Evolutionary conservation across 2,329 filamentous ascomycete species (phyloP).

Genomic region (Coniochaeta sp.): DNA sequence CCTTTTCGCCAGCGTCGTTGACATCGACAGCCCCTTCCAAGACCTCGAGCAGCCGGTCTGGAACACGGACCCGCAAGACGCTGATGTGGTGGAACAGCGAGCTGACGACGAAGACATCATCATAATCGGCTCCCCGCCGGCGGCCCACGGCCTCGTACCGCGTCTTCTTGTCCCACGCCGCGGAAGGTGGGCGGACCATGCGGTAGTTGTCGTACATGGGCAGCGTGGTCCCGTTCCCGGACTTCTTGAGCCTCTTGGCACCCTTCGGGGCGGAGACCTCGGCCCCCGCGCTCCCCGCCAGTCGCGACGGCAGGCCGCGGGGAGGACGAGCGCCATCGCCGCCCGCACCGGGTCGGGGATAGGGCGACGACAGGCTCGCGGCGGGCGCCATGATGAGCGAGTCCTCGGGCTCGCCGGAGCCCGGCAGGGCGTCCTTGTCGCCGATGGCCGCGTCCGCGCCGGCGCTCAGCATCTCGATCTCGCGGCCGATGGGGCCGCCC

Average conservation of each 20-base stretch:
- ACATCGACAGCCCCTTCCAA: slow-evolving; percentile 38
- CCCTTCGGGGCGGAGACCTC: background rate
- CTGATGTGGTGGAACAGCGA: slow-evolving; percentile 55
- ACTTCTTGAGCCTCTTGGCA: slow-evolving; percentile 41
- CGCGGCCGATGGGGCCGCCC: slow-evolving; percentile 56
- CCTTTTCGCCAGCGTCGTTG: slow-evolving; percentile 32
- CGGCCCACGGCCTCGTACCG: slow-evolving; percentile 51
- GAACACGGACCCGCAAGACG: slow-evolving; percentile 52
- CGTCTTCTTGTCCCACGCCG: slow-evolving; percentile 54
- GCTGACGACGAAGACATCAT: slow-evolving; percentile 57
- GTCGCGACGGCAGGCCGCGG: background rate
- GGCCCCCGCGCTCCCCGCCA: background rate
- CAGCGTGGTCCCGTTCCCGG: slow-evolving; percentile 22
- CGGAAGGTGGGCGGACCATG: slow-evolving; percentile 49
- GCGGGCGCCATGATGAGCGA: background rate
- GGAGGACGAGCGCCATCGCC: slow-evolving; percentile 7
- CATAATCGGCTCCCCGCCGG: slow-evolving; percentile 35
- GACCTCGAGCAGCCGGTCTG: slow-evolving; percentile 42
- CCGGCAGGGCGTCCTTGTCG: slow-evolving; percentile 34
- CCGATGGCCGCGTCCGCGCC: slow-evolving; percentile 31
- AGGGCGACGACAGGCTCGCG: background rate
- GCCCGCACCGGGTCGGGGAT: background rate
- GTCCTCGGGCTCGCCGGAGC: slow-evolving; percentile 5
- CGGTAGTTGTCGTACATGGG: slow-evolving; percentile 58
- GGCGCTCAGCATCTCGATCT: slow-evolving; percentile 35